A percentile compares a stretch with the other conserved stretches of the same genome.
Conservation (phyloP, 1,139 yeast genomes). For the Geotrichum fermentans region DNA sequence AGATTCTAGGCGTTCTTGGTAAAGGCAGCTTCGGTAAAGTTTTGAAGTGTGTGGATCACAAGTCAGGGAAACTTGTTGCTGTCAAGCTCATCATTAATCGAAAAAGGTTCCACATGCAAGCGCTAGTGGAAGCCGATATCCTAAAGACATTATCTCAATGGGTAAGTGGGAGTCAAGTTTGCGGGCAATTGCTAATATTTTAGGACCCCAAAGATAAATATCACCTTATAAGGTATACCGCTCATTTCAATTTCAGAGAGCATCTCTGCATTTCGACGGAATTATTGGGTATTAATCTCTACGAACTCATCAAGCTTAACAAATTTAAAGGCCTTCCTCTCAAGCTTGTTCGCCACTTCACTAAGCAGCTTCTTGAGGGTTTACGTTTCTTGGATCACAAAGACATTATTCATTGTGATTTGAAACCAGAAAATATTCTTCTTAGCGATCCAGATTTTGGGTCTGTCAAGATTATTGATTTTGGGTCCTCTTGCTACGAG, state of each 20-base stretch:
- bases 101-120: constrained; percentile 70
- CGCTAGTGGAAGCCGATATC: constrained; percentile 70
- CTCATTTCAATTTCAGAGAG: constrained; percentile 74
- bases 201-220: constrained; percentile 44
- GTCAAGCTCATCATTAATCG: constrained; percentile 73
- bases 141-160: constrained; percentile 46
- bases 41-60: constrained; percentile 64
- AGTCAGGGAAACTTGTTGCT: constrained; percentile 54
- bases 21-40: constrained; percentile 86
- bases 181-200: constrained; percentile 9
- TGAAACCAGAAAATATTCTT: constrained; percentile 93
- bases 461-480: constrained; percentile 86
- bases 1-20: constrained; percentile 57
- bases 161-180: constrained; percentile 21
- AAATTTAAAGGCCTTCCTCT: constrained; percentile 58
- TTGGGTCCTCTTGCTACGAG: constrained; percentile 94
- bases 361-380: constrained; percentile 55
- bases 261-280: constrained; percentile 83
- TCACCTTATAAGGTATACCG: constrained; percentile 53
- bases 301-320: constrained; percentile 58
- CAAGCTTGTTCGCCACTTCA: constrained; percentile 47
- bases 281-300: constrained; percentile 61
- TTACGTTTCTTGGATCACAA: constrained; percentile 54
- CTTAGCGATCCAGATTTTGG: constrained; percentile 80
- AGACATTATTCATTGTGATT: constrained; percentile 73